Conservation (phyloP, 768 basidiomycete genomes). For the Collybia mongolica region DNA sequence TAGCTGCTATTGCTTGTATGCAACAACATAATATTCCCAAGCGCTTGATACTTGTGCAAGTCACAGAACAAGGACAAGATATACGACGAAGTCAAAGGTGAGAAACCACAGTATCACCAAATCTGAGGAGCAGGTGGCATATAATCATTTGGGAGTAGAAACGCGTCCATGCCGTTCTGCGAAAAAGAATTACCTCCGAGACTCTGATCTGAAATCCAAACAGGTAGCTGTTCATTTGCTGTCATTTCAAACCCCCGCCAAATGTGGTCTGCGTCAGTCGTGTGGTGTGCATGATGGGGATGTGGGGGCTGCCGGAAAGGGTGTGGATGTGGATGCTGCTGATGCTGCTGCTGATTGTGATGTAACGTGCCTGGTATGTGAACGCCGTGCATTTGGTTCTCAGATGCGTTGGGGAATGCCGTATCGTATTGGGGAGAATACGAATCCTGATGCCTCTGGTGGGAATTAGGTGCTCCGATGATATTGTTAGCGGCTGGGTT, state of each 20-base stretch:
- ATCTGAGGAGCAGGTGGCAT: conserved; percentile 72
- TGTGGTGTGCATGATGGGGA: conserved; percentile 24
- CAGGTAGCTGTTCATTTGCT: conserved; percentile 72
- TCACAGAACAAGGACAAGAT: neutral
- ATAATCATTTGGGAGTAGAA: conserved; percentile 75
- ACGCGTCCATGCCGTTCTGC: conserved; percentile 84
- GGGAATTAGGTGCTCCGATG: conserved; percentile 27
- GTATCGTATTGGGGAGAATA: conserved; percentile 60
- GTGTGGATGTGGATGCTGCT: conserved; percentile 25
- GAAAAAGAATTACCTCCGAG: conserved; percentile 74
- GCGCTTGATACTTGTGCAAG: too few relatives aligned
- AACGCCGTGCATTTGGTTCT: conserved; percentile 23
- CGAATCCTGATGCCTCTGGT: conserved; percentile 43
- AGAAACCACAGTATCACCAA: conserved; percentile 45
- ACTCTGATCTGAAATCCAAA: conserved; percentile 86
- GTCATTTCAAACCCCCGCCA: conserved; percentile 76
- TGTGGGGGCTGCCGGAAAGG: conserved; percentile 4
- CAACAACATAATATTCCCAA: too few relatives aligned
- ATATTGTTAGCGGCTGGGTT: conserved; percentile 25
- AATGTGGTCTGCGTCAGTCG: conserved; percentile 60
- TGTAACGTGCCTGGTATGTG: conserved; percentile 16
- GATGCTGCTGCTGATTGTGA: conserved; percentile 25
- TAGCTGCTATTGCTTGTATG: too few relatives aligned
- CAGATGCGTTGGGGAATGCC: conserved; percentile 30
- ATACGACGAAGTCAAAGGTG: neutral